phyloP scores from a whole-genome alignment of 305 asterid genomes.

The Lippia alba region DNA sequence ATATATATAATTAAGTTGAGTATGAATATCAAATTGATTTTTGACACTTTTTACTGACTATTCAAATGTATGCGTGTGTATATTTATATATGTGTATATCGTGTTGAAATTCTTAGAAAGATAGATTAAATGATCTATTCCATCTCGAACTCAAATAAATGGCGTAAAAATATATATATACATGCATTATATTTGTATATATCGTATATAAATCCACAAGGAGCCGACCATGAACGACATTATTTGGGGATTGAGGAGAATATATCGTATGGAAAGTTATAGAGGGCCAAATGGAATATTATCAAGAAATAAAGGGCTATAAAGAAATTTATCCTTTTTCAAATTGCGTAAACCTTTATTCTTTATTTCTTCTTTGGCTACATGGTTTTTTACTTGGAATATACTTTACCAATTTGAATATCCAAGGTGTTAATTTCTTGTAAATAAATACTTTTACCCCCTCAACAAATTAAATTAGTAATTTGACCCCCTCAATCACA shows the following conservation, averaged over 20 bases:
- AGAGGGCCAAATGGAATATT: conserved; percentile 42
- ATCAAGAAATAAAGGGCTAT: conserved; percentile 11
- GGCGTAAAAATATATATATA: too few relatives aligned
- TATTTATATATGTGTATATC: too few relatives aligned
- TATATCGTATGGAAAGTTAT: conserved; percentile 32
- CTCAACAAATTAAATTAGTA: too few relatives aligned
- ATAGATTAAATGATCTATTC: too few relatives aligned
- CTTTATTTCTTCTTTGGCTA: conserved; percentile 8
- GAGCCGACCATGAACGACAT: conserved; percentile 33
- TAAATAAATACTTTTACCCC: too few relatives aligned
- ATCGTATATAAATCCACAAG: not conserved
- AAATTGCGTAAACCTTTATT: conserved; percentile 35
- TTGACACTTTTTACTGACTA: not conserved
- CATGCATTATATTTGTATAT: too few relatives aligned
- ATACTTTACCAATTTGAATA: not conserved
- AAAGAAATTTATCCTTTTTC: conserved; percentile 21
- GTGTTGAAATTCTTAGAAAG: too few relatives aligned
- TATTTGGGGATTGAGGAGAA: conserved; percentile 39
- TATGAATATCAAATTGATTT: too few relatives aligned
- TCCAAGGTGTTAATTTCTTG: not conserved
- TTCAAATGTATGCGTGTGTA: too few relatives aligned
- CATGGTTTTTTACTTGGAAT: conserved; percentile 1
- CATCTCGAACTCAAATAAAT: too few relatives aligned
- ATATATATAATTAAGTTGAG: too few relatives aligned
- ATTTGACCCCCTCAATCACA: too few relatives aligned